These are phyloP conservation scores for Coleophoma eucalyptorum DNA, from an alignment of 2,329 filamentous ascomycete genomes.

Conservation along the genomic window DNA sequence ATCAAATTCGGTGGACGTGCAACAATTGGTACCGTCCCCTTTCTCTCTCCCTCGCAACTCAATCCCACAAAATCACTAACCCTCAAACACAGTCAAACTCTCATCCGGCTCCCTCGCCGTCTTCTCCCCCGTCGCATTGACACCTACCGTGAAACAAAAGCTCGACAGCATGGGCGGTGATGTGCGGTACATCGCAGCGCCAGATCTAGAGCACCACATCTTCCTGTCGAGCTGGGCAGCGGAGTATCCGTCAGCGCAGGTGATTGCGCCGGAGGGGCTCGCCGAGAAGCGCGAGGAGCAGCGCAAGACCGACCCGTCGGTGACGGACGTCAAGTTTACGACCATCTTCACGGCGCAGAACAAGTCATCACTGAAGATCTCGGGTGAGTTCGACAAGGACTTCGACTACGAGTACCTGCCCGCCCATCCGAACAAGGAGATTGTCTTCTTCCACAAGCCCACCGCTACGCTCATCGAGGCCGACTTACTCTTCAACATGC, in stretches of 20 bases:
- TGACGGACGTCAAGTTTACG: constrained; percentile 47
- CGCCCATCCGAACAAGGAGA: constrained; percentile 76
- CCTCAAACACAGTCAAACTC: constrained; percentile 61
- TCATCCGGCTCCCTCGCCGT: constrained; percentile 75
- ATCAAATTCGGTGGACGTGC: constrained; percentile 83
- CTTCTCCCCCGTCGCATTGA: constrained; percentile 89
- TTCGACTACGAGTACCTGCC: constrained; percentile 85
- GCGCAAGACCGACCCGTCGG: constrained; percentile 46
- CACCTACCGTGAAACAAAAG: constrained; percentile 64
- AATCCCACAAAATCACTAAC: neutral
- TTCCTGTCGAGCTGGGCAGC: constrained; percentile 82
- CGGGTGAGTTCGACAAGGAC: constrained; percentile 77
- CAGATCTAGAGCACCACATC: constrained; percentile 93
- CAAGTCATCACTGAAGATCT: constrained; percentile 49
- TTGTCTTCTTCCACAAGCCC: constrained; percentile 82
- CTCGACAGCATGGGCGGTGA: constrained; percentile 63
- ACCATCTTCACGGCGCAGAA: constrained; percentile 62
- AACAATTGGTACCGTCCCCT: constrained; percentile 63
- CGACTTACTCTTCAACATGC: constrained; percentile 89
- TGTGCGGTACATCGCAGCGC: constrained; percentile 80
- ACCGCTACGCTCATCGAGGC: constrained; percentile 79
- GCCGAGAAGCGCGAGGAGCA: constrained; percentile 71
- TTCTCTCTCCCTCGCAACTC: neutral
- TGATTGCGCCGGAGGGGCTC: constrained; percentile 81
- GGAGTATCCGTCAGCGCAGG: constrained; percentile 72